Base-by-base conservation (phyloP, 1,284 basidiomycete species). In the Microbotryum violaceum region DNA sequence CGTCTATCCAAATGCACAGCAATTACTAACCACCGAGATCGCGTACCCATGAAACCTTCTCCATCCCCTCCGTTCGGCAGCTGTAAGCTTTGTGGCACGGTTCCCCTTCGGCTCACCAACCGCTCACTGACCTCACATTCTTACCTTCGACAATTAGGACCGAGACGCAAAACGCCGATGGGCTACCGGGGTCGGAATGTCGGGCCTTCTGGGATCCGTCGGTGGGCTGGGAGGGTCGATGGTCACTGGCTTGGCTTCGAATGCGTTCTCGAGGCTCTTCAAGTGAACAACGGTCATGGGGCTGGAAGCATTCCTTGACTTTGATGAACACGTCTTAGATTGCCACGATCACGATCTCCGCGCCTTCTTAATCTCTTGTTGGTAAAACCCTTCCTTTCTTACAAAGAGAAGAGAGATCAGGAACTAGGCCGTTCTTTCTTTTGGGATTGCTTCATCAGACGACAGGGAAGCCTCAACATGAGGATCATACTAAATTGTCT, bases 1-100 rank as follows among this genome's bases (percentile, higher is more conserved):
- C 23, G 42, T 44, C 31, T 50, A 49, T 60, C 23, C 60, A 75
- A 88, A 87, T 54, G 10, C 0, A 20, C 8, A 18, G 25, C 23
- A 44, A 21, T 46, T 12, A 12, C 27, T 8, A 18, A 42, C 16
- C 37, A 42, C 16, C 6, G 12, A 42, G 37, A 42, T 42, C 31
- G 37, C 37, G 37, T 5, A 42, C 37, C 37, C 37, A 20, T 9
- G n/a, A 2, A 18, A 14, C 21, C 14, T 8, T 16, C 27, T 14
- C 49, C 18, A 7, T 20, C 50, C 8, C 27, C 10, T 33, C 31
- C 29, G 29, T 31, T 12, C 20, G 20, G 20, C 31, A 44, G 44
- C 49, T 23, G 33, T 51, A 12, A 49, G 29, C 18, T 23, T 18
- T 8, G 6, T 12, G 21, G 18, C 21, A n/a, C 16, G 16, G 29